Base-by-base conservation (phyloP, 2,329 filamentous ascomycete genomes). In the Colletotrichum filicis region DNA sequence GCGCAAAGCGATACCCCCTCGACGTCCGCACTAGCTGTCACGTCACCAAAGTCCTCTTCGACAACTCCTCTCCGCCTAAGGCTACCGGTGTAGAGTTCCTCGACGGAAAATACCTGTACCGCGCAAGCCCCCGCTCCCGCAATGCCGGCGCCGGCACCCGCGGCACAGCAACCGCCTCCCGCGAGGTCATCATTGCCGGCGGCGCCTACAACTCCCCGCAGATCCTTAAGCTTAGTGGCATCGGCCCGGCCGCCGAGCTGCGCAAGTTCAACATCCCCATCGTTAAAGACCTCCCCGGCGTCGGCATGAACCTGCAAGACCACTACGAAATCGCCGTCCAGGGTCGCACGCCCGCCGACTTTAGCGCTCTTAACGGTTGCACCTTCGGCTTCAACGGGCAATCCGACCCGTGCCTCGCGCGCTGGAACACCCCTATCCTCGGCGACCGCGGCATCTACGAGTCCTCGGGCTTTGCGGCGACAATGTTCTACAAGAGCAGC, bases 291-390 rank as follows among this genome's bases (percentile, higher is more conserved):
- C 82, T 89, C 0, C 89, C 89, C 0, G 90, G 89, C 46, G 90
- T 92, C 3, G 91, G 90, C 16, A 85, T 82, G 9, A 92, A 92
- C 79, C 82, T 92, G 12, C 85, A 90, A 78, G 90, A 92, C 77
- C 87, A 88, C 70, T 88, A 88, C 78, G 88, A 83, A 70, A 84
- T 87, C 61, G 80, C 81, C 19, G 80, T 88, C 28, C 79, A 85
- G 46, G 87, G 84, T 42, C 82, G 86, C n/a, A 71, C 78, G 5
- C 82, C 80, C 3, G 82, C 78, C 52, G 79, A 83, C 70, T 86
- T 84, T 76, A 77, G 77, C 8, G 75, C 81, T 46, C 79, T 82
- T 35, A 74, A 80, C 5, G 79, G 79, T 37, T 80, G 79, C 73
- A 78, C 76, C 0, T 79, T 77, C 49, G 76, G 78, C 12, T 72